These are phyloP conservation scores for Auricularia sp. DNA, from an alignment of 768 basidiomycete genomes.

Conservation along the genomic window DNA sequence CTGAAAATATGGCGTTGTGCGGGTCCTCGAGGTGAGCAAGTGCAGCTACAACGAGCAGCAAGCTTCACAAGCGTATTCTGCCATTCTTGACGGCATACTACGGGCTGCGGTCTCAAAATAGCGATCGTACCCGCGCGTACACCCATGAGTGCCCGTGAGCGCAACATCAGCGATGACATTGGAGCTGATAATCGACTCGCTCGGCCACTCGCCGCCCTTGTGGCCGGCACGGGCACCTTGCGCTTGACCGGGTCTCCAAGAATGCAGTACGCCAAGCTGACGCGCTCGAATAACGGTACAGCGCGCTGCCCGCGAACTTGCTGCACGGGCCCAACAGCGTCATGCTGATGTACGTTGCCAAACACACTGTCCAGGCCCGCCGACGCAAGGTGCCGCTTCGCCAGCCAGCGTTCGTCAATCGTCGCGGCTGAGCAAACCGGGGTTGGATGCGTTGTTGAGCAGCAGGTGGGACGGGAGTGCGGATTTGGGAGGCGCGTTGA, in stretches of 20 bases:
- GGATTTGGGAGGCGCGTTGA: conserved; percentile 15
- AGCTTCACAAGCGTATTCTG: too few species aligned
- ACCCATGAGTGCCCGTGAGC: conserved; percentile 50
- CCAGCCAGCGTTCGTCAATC: conserved; percentile 12
- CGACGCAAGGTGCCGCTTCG: conserved; percentile 42
- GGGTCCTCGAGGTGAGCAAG: too few species aligned
- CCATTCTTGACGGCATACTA: too few species aligned
- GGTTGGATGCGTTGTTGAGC: conserved; percentile 81
- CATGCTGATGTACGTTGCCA: conserved; percentile 37
- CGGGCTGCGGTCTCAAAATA: conserved; percentile 33
- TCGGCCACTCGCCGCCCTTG: conserved; percentile 51
- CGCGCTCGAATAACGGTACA: background rate
- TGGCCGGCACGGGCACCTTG: conserved; percentile 76
- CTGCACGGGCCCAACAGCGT: conserved; percentile 57
- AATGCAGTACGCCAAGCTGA: background rate
- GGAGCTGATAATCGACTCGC: conserved; percentile 40
- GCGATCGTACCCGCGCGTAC: conserved; percentile 60
- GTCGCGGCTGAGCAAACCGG: conserved; percentile 36
- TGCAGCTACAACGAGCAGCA: too few species aligned
- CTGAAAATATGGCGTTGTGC: too few species aligned
- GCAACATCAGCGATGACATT: conserved; percentile 54
- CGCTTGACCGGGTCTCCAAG: conserved; percentile 28
- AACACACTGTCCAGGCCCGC: conserved; percentile 42
- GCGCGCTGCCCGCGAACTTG: conserved; percentile 50
- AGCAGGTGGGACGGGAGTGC: conserved; percentile 63